Base-by-base conservation (phyloP, 2,329 filamentous ascomycete species). In the Claviceps sp. region DNA sequence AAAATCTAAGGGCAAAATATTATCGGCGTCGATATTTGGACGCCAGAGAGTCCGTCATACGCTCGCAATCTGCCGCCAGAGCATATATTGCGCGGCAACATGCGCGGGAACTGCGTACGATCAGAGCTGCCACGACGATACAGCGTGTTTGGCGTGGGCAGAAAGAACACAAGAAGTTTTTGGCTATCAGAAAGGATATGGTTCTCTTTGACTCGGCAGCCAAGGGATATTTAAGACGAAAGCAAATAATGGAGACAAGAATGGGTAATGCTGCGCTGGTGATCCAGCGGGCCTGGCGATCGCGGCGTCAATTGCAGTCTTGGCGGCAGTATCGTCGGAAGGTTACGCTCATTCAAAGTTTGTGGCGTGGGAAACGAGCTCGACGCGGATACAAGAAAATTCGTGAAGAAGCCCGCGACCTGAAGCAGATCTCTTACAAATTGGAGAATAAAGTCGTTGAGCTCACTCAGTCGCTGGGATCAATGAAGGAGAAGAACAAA, bases 361-460 rank as follows among this genome's bases (percentile, higher is more conserved):
- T 97, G 65, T 97, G 89, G 89, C 84, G 93, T 66, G 91, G 90
- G 65, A 90, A 81, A 68, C 65, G 70, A 57, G 91, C 93, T 52
- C 82, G 93, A 58, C 81, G 77, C 59, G 83, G 81, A 48, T 98
- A 98, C 77, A 97, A 95, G 80, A 82, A 75, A 60, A 73, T 95
- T 56, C 88, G 93, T 59, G 90, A 96, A 70, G 93, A 98, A 70
- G 93, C 93, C 58, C 87, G 93, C 64, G 94, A 98, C 73, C 80
- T 98, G 67, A 97, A 97, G 77, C 91, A 97, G 70, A 98, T 98
- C 60, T 97, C 93, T 2, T 98, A 98, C 77, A 97, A 95, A 75
- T 75, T 98, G 61, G 93, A 98, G 70, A 97, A 98, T 78, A 98
- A 98, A 81, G 93, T 98, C 56, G 89, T 98, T 56, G 93, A 98